A percentile compares a stretch with the other conserved stretches of the same genome.
phyloP scores from a whole-genome alignment of 345 rosid genomes.

The Citrus trifoliata region DNA sequence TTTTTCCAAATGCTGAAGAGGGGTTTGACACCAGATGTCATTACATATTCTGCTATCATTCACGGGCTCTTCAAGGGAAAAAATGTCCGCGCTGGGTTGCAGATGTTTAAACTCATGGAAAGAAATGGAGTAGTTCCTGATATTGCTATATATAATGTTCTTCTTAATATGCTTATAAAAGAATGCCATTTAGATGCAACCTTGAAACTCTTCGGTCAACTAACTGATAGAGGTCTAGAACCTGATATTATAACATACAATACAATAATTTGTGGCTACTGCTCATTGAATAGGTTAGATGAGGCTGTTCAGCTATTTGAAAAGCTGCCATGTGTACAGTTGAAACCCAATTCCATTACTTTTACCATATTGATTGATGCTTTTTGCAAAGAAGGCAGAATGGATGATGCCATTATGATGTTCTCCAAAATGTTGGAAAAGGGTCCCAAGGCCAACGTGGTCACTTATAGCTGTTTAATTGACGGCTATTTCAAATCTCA shows the following conservation, averaged over 20 bases:
- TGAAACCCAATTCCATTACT: slow-evolving; percentile 40
- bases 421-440: slow-evolving; percentile 37
- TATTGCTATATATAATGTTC: slow-evolving; percentile 42
- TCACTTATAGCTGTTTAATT: slow-evolving; percentile 48
- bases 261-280: slow-evolving; percentile 48
- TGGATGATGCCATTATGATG: slow-evolving; percentile 38
- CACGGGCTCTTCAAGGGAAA: slow-evolving; percentile 38
- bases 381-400: slow-evolving; percentile 39
- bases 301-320: slow-evolving; percentile 37
- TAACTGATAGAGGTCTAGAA: slow-evolving; percentile 28
- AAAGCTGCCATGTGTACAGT: slow-evolving; percentile 22
- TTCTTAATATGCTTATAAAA: slow-evolving; percentile 34
- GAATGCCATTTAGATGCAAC: slow-evolving; percentile 23
- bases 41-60: slow-evolving; percentile 44
- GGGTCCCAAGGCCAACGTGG: slow-evolving; percentile 39
- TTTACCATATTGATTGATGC: slow-evolving; percentile 50
- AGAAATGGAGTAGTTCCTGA: slow-evolving; percentile 31
- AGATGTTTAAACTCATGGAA: slow-evolving; percentile 40
- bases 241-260: slow-evolving; percentile 54
- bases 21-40: slow-evolving; percentile 39
- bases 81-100: slow-evolving; percentile 35
- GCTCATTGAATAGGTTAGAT: slow-evolving; percentile 33
- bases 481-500: slow-evolving; percentile 44
- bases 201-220: slow-evolving; percentile 20
- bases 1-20: slow-evolving; percentile 47